Evolutionary conservation across 75 land plant species (phyloP), one percentile per base, ranked within the genome.

Genomic region (Cunninghamia lanceolata): DNA sequence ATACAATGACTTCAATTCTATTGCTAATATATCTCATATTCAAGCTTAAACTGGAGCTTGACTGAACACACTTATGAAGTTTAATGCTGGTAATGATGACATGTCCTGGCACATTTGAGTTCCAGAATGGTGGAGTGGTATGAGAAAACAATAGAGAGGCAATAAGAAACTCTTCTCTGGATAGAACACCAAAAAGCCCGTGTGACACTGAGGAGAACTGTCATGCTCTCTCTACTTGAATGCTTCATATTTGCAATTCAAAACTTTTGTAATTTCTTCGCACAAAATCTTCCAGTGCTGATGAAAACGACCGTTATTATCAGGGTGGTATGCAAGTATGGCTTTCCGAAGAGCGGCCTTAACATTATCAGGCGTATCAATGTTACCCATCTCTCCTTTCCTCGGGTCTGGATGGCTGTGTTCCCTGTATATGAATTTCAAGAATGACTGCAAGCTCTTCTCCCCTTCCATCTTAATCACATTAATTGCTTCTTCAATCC

Each of bases 271-370:
- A 47, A 86, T 86, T 45, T 86, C 87, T 76, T 86, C 87, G 15
- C 52, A 86, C 40, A 86, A 50, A 70, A 86, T 45, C 9, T 54
- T 30, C 87, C 82, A 86, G 19, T 86, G 59, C 3, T 86, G 82
- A n/a, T 39, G 54, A 75, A 76, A n/a, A 2, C 4, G 47, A 9
- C 53, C 9, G n/a, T 86, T 86, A 40, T 7, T 45, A 25, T 86
- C 87, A 0, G 82, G 63, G 47, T 86, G 87, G 82, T 86, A 86
- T 8, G 21, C 50, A 0, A 77, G 82, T 38, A 86, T 86, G 16
- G 87, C 82, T 76, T 42, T 86, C 50, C 30, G 75, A 2, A 86
- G 21, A 36, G 76, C 78, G 8, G 47, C 66, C 83, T 78, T 86
- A 82, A 76, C 47, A 17, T 50, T 47, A 7, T 42, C 8, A 10